Evolutionary conservation across 208 protist genomes (phyloP).

Genomic region (Angomonas ambiguus): DNA sequence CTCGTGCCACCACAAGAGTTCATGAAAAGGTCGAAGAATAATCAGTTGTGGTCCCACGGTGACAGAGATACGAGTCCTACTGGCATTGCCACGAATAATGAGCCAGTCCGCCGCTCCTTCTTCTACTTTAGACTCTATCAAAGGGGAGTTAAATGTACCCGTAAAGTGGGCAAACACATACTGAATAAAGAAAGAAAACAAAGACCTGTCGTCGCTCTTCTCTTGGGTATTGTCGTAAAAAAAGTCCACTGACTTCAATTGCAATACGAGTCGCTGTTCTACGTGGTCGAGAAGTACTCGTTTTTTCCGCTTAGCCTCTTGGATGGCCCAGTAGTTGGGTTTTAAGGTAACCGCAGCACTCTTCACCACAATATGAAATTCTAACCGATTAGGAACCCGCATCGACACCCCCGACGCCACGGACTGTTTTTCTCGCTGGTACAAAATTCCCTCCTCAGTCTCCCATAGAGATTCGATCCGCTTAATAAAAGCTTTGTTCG

Average conservation of each 20-base stretch:
- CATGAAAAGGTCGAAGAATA: conserved; percentile 47
- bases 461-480: not conserved
- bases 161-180: conserved; percentile 32
- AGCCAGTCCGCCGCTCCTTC: conserved; percentile 38
- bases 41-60: conserved; percentile 35
- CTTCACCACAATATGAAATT: conserved; percentile 8
- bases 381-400: not conserved
- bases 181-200: conserved; percentile 39
- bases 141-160: conserved; percentile 40
- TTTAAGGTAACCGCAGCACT: conserved; percentile 3
- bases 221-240: conserved; percentile 16
- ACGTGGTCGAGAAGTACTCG: conserved; percentile 21
- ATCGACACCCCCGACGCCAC: not conserved
- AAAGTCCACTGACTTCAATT: conserved; percentile 13
- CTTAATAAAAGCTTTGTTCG: not conserved
- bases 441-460: not conserved
- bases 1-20: conserved; percentile 57
- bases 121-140: conserved; percentile 38
- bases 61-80: conserved; percentile 32
- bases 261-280: conserved; percentile 18
- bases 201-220: conserved; percentile 25
- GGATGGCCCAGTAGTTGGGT: conserved; percentile 15
- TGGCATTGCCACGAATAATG: conserved; percentile 48
- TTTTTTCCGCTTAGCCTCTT: not conserved
- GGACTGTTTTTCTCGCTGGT: not conserved